These are phyloP conservation scores for Saccharum hybrid DNA, from an alignment of 202 grass and related monocot species.

Conservation along the genomic window DNA sequence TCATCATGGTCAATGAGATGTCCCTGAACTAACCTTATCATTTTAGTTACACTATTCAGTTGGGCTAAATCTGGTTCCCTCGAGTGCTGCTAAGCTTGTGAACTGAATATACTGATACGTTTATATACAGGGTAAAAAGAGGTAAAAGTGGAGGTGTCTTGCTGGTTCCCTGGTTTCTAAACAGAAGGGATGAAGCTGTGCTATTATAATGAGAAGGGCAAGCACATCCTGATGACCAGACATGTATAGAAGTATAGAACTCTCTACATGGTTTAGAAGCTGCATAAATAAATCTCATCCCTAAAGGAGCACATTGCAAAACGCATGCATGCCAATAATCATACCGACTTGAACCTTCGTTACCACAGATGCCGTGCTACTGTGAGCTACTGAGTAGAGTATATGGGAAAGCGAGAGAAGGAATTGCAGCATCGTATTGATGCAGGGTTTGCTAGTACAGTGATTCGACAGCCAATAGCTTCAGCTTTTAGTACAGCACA, in stretches of 20 bases:
- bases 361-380: background rate
- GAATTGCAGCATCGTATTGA: background rate
- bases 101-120: no score
- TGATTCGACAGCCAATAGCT: background rate
- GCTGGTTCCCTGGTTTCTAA: no score
- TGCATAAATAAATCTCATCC: no score
- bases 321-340: no score
- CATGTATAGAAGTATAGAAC: no score
- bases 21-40: background rate
- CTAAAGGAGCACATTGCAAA: no score
- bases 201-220: no score
- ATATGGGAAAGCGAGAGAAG: background rate
- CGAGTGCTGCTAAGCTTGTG: background rate
- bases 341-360: background rate
- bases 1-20: background rate
- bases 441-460: background rate
- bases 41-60: background rate
- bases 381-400: background rate
- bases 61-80: background rate
- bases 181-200: no score
- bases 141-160: no score
- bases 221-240: no score
- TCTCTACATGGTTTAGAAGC: no score
- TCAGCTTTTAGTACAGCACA: background rate
- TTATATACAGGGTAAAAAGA: no score